These are phyloP conservation scores for Xanthoparmelia taractica DNA, from an alignment of 495 filamentous ascomycete genomes.

Conservation along the genomic window DNA sequence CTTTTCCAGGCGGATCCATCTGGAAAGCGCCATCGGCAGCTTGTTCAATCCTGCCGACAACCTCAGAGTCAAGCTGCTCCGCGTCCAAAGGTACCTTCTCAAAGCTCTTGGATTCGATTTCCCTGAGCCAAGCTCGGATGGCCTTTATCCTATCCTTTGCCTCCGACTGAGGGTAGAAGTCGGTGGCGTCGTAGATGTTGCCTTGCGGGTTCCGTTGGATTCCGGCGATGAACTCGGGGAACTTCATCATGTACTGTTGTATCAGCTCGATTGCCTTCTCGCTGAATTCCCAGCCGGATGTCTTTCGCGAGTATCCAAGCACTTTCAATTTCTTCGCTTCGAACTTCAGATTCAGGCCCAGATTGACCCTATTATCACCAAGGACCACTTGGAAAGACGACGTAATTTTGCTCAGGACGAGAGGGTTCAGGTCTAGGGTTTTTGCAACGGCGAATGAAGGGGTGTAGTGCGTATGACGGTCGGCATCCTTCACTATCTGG, in stretches of 20 bases:
- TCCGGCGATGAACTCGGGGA: slow-evolving; percentile 88
- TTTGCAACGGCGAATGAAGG: slow-evolving; percentile 82
- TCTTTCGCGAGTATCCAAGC: slow-evolving; percentile 83
- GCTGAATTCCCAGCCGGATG: slow-evolving; percentile 91
- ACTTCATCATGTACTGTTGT: slow-evolving; percentile 80
- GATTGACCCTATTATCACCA: slow-evolving; percentile 68
- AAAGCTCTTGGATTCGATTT: slow-evolving; percentile 78
- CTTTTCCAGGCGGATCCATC: slow-evolving; percentile 40
- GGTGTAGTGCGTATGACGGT: slow-evolving; percentile 62
- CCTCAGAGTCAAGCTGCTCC: slow-evolving; percentile 86
- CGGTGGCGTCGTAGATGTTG: slow-evolving; percentile 68
- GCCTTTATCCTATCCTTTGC: slow-evolving; percentile 67
- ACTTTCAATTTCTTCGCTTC: slow-evolving; percentile 94
- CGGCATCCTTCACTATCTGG: slow-evolving; percentile 58
- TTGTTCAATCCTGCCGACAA: slow-evolving; percentile 71
- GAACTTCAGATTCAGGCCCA: slow-evolving; percentile 95
- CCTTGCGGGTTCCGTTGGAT: slow-evolving; percentile 69
- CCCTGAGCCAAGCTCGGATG: slow-evolving; percentile 86
- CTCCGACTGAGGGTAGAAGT: slow-evolving; percentile 70
- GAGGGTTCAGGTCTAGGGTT: slow-evolving; percentile 69
- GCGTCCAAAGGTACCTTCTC: slow-evolving; percentile 91
- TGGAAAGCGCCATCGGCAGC: slow-evolving; percentile 56
- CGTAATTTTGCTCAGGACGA: slow-evolving; percentile 91
- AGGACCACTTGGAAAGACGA: slow-evolving; percentile 82
- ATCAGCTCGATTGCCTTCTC: slow-evolving; percentile 73